Conservation (phyloP, 1,139 yeast species). For the Wickerhamomyces sp. region DNA sequence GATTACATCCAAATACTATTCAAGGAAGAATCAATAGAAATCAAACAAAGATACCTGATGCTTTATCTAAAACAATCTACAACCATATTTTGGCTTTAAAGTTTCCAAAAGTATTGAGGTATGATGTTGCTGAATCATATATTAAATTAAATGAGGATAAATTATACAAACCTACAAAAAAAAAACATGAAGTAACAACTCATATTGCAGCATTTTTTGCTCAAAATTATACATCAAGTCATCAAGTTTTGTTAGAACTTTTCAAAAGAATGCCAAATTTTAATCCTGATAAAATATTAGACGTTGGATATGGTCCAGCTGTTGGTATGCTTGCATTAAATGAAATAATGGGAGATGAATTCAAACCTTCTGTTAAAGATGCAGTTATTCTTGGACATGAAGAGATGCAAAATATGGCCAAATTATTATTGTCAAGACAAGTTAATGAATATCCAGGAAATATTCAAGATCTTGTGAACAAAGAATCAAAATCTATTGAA, state of each 20-base stretch:
- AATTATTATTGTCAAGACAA: slow-evolving; percentile 69
- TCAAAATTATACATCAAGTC: slow-evolving; percentile 74
- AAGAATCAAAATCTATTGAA: slow-evolving; percentile 10
- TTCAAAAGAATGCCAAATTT: slow-evolving; percentile 49
- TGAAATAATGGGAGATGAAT: slow-evolving; percentile 66
- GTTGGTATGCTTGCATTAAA: slow-evolving; percentile 87
- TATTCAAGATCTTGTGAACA: slow-evolving; percentile 16
- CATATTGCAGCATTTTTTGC: slow-evolving; percentile 80
- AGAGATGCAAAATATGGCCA: slow-evolving; percentile 79
- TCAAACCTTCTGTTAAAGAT: slow-evolving; percentile 60
- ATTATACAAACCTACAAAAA: slow-evolving; percentile 47
- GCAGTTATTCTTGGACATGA: slow-evolving; percentile 68
- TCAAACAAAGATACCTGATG: slow-evolving; percentile 45
- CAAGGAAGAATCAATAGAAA: slow-evolving; percentile 45
- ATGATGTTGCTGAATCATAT: slow-evolving; percentile 47
- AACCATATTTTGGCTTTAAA: slow-evolving; percentile 52
- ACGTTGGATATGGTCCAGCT: slow-evolving; percentile 89
- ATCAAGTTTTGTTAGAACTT: slow-evolving; percentile 65
- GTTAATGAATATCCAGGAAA: slow-evolving; percentile 40
- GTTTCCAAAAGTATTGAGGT: slow-evolving; percentile 51
- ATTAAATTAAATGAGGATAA: slow-evolving; percentile 45
- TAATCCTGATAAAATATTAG: slow-evolving; percentile 63
- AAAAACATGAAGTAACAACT: slow-evolving; percentile 68
- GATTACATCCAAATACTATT: slow-evolving; percentile 29
- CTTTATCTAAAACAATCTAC: slow-evolving; percentile 50